Conservation (phyloP, 192 early-diverging fungal genomes). For the Piromyces finnis region DNA sequence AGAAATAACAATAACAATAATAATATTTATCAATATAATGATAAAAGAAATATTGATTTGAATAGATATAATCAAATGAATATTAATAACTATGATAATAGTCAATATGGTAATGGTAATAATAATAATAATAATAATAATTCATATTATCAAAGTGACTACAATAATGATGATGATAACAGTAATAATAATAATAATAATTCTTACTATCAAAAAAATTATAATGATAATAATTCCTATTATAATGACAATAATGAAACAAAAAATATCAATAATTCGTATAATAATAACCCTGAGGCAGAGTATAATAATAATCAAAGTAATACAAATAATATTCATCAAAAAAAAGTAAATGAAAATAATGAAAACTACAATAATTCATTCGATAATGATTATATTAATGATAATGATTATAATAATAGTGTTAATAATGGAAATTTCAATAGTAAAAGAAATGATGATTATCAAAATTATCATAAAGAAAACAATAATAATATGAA, state of each 20-base stretch:
- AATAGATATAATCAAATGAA: too few species aligned
- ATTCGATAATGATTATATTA: not conserved
- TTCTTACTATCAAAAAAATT: not conserved
- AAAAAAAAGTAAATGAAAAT: not conserved
- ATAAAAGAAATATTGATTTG: not conserved
- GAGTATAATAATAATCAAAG: not conserved
- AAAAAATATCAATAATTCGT: too few species aligned
- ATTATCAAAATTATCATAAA: not conserved
- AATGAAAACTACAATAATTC: not conserved
- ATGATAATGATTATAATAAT: too few species aligned
- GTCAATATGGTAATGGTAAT: too few species aligned
- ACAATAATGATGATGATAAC: not conserved
- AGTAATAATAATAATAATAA: not conserved
- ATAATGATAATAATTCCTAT: not conserved
- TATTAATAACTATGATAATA: not conserved
- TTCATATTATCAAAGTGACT: too few species aligned
- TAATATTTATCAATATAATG: not conserved
- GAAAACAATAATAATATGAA: not conserved
- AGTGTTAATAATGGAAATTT: not conserved
- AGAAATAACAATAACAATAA: not conserved
- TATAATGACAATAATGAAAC: too few species aligned
- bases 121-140: too few species aligned
- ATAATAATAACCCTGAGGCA: not conserved
- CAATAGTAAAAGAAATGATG: not conserved
- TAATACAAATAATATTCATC: not conserved